Base-by-base conservation (phyloP, 768 basidiomycete species). In the Russula sp. region DNA sequence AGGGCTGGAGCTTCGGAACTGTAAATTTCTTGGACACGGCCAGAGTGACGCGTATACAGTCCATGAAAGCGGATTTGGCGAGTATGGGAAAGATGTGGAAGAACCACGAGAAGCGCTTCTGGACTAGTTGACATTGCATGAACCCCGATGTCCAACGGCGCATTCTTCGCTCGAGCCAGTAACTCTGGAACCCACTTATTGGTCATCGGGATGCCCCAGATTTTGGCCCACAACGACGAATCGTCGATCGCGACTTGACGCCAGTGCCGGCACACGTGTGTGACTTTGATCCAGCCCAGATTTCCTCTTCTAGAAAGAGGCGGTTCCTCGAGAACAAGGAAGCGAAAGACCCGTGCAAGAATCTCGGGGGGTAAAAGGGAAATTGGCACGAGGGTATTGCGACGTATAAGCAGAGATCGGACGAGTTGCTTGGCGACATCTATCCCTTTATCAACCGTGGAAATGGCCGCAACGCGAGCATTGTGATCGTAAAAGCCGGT, bases 211-310 rank as follows among this genome's bases (percentile, higher is more conserved):
- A 38, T 14, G 0, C 63, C 58, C 5, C 22, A n/a, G 54, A 67
- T 44, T 8, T 34, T 36, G n/a, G 46, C 32, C 66, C 66, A 65
- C 26, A 61, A 46, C 6, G 40, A 30, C 9, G 66, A 36, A 14
- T 67, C 52, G n/a, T 51, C 42, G 18, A 67, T 26, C n/a, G 63
- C 55, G 40, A 63, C 49, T 5, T 59, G 52, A 24, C 63, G 63
- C 66, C 66, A 67, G 34, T 61, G 51, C 22, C 44, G 52, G 50
- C 66, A 67, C 8, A 67, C 64, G 18, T 67, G 66, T 9, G 66
- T 67, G 9, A 24, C 56, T 7, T 1, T 18, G 22, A 54, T 54
- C 53, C 53, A 54, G 22, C 34, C 53, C 2, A 54, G 22, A 14
- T 2, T 0, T 11, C 8, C 13, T 18, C 0, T 5, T 5, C 22